A percentile compares a stretch with the other conserved stretches of the same genome.
Evolutionary conservation across 202 grass and related monocot genomes (phyloP).

Genomic region (Saccharum hybrid): DNA sequence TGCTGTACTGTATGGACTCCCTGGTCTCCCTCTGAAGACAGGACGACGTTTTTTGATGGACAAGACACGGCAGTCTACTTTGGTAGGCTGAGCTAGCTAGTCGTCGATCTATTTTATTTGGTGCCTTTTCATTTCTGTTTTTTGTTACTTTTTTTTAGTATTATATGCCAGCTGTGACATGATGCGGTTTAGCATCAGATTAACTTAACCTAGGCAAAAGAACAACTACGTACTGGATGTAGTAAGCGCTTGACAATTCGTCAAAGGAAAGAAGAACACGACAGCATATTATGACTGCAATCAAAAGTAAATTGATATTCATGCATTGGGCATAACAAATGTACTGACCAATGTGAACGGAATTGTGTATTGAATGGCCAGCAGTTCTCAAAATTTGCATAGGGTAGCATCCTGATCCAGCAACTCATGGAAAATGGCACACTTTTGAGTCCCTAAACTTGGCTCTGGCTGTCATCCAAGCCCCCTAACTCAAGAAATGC

Average conservation of each 20-base stretch:
- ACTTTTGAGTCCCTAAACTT: not conserved
- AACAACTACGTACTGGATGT: not conserved
- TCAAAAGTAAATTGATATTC: not conserved
- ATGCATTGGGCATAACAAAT: not conserved
- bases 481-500: not conserved
- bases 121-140: not conserved
- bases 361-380: not conserved
- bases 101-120: not conserved
- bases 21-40: not conserved
- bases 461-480: not conserved
- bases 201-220: not conserved
- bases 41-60: not conserved
- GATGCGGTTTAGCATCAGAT: not conserved
- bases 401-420: not conserved
- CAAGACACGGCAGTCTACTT: not conserved
- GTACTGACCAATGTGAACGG: not conserved
- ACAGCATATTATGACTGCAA: not conserved
- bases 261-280: not conserved
- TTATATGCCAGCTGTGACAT: constrained; percentile 1
- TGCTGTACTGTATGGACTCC: not conserved
- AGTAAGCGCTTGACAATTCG: not conserved
- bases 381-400: not conserved
- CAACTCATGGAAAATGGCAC: not conserved
- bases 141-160: not conserved
- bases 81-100: not conserved